Conservation (phyloP, 2,329 filamentous ascomycete species). For the Phaeomoniella chlamydospora region DNA sequence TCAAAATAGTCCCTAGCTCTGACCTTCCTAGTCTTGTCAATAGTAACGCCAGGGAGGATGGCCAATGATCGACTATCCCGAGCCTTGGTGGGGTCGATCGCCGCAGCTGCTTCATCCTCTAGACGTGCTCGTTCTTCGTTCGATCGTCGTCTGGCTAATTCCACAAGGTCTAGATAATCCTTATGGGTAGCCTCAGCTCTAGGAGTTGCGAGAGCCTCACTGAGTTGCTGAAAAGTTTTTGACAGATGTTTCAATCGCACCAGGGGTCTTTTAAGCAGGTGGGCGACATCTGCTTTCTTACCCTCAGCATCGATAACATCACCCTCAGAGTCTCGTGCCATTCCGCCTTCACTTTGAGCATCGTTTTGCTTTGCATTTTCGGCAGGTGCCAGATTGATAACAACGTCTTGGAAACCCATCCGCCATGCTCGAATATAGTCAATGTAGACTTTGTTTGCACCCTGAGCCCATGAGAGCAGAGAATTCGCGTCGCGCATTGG, state of each 20-base stretch:
- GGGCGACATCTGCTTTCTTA: conserved; percentile 86
- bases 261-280: conserved; percentile 76
- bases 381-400: conserved; percentile 78
- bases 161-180: conserved; percentile 58
- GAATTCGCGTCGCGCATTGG: conserved; percentile 58
- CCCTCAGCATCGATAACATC: conserved; percentile 58
- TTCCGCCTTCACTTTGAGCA: conserved; percentile 23
- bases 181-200: conserved; percentile 44
- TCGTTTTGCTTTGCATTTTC: conserved; percentile 34
- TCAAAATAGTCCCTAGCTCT: conserved; percentile 82
- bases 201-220: conserved; percentile 21
- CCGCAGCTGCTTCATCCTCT: conserved; percentile 74
- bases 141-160: conserved; percentile 58
- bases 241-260: conserved; percentile 76
- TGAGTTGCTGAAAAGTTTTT: conserved; percentile 48
- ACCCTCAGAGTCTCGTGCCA: conserved; percentile 44
- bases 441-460: conserved; percentile 62
- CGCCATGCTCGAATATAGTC: conserved; percentile 83
- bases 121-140: conserved; percentile 60
- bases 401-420: conserved; percentile 83
- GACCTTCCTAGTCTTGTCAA: conserved; percentile 70
- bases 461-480: conserved; percentile 69
- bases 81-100: conserved; percentile 66
- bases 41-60: conserved; percentile 51
- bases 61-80: conserved; percentile 67